Evolutionary conservation across 331 rosid species (phyloP), one percentile per base, ranked within the genome.

Genomic region (Telfairia occidentalis): DNA sequence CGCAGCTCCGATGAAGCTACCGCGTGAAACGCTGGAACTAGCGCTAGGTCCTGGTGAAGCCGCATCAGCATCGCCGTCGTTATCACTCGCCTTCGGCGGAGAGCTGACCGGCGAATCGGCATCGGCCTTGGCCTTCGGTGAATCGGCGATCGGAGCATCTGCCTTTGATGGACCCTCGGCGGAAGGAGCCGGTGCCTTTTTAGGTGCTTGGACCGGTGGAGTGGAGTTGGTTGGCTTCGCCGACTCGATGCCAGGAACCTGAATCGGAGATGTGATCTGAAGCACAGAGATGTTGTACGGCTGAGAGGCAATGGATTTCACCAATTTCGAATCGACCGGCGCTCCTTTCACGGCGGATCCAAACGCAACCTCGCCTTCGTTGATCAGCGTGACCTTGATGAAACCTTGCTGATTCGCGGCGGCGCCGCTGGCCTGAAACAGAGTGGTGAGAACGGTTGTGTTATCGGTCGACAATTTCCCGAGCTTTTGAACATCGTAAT

Each of bases 311-410:
- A 88, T 82, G 7, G 86, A 32, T 5, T 32, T 55, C 11, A 90
- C 90, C 15, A 92, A 55, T 18, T 52, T 35, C 2, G 82, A 5
- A 15, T 76, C 19, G 8, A 29, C 10, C 6, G 40, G 16, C 0
- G 84, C 52, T 0, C 87, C 86, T 0, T 66, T n/a, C 1, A 50
- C 89, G 0, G 90, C 88, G 0, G 97, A 82, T 0, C 86, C 84
- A 5, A 93, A 86, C 0, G 90, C 86, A 0, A 85, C 12, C 61
- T 85, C 89, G 0, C 96, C 96, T 13, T 88, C 90, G 32, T 76
- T 52, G 15, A 86, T 15, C 0, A 81, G 13, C 0, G 58, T 19
- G 0, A 83, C 84, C 15, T 59, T 79, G 65, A 92, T 1, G 75
- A 88, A 88, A 0, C 98, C 97, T 58, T 88, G 85, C 0, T 78